A percentile compares a stretch with the other conserved stretches of the same genome.
phyloP scores from a whole-genome alignment of 495 filamentous ascomycete species.

The Penicillium herquei region DNA sequence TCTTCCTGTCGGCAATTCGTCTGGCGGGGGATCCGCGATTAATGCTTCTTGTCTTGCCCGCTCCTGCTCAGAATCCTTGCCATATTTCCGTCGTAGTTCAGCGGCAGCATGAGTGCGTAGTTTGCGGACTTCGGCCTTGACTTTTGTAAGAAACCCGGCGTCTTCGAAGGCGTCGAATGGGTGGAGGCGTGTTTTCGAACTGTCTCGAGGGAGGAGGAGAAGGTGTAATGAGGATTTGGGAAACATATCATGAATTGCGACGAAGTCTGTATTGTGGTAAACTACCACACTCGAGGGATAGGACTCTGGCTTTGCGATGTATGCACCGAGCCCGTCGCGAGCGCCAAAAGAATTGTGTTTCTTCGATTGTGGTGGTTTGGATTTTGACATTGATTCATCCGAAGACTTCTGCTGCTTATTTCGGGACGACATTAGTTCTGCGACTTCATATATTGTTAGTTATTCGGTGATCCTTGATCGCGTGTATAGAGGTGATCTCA shows the following conservation, averaged over 20 bases:
- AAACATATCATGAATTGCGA: slow-evolving; percentile 78
- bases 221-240: slow-evolving; percentile 84
- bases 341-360: slow-evolving; percentile 28
- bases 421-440: slow-evolving; percentile 67
- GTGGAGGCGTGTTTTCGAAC: slow-evolving; percentile 58
- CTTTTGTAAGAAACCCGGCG: slow-evolving; percentile 63
- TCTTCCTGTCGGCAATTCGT: slow-evolving; percentile 63
- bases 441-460: slow-evolving; percentile 42
- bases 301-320: slow-evolving; percentile 65
- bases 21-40: slow-evolving; percentile 36
- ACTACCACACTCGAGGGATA: slow-evolving; percentile 64
- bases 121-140: slow-evolving; percentile 57
- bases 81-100: slow-evolving; percentile 73
- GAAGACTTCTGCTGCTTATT: slow-evolving; percentile 42
- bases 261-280: slow-evolving; percentile 67
- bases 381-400: slow-evolving; percentile 10
- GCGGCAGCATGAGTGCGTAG: slow-evolving; percentile 64
- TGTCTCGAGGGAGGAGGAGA: slow-evolving; percentile 78
- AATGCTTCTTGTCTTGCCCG: slow-evolving; percentile 54
- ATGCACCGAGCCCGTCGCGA: slow-evolving; percentile 66
- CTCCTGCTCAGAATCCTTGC: slow-evolving; percentile 61
- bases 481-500: slow-evolving; percentile 18
- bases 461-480: not conserved
- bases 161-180: slow-evolving; percentile 80
- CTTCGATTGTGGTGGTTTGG: not conserved